Base-by-base conservation (phyloP, 1,284 basidiomycete species). In the Naganishia cerealis region DNA sequence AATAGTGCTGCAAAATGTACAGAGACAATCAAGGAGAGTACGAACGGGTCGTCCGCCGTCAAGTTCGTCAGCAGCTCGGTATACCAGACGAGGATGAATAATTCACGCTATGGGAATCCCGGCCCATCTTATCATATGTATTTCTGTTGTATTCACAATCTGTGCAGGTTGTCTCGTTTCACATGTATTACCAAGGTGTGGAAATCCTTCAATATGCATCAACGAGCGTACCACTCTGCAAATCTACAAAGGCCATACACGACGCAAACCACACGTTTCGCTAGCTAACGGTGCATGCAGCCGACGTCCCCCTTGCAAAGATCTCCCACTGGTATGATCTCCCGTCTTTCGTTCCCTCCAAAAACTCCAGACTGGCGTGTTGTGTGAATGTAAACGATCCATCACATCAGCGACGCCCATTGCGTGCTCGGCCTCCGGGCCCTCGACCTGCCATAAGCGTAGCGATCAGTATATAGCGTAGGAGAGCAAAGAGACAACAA, bases 1-100 rank as follows among this genome's bases (percentile, higher is more conserved):
- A 33, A 33, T 58, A 80, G 81, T 94, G 91, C 77, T 93, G 92
- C 84, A 97, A 97, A 81, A 83, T 96, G 56, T 96, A 94, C 78
- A 86, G 94, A 67, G 93, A 96, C 72, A 88, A 96, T 79, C 86
- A 85, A 66, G 78, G 82, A 71, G 82, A 83, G 71, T 85, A 83
- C 72, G 83, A 84, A 71, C 74, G 82, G 55, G 76, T 80, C 18
- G 83, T 85, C 6, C 71, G 83, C 33, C 76, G 78, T 62, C 80
- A 82, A 69, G 83, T 84, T 36, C 74, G 77, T 55, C 78, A 78
- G 59, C 81, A 84, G 67, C 77, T 85, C 40, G 84, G 81, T 69
- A 76, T 83, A 57, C 79, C 76, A 68, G 24, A 55, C 7, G 56
- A 63, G 40, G 53, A 67, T 36, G 55, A 65, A 43, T 26, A 65